phyloP scores from a whole-genome alignment of 495 filamentous ascomycete species.

The Hypoxylon trugodes region DNA sequence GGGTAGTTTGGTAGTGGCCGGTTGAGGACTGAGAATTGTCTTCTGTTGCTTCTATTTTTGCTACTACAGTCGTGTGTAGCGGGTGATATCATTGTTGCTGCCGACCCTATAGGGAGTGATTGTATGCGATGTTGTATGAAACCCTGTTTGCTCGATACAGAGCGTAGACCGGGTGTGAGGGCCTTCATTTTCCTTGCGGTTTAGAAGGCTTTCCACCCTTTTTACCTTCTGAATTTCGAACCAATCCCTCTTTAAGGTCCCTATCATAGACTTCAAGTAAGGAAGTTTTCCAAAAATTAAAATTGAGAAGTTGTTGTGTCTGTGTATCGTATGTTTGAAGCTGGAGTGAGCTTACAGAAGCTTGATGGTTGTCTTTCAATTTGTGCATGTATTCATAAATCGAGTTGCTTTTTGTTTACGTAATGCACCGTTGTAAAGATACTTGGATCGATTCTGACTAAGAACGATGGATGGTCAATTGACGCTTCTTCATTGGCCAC shows the following conservation, averaged over 20 bases:
- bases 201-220: neutral
- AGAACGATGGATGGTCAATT: constrained; percentile 23
- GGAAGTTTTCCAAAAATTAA: neutral
- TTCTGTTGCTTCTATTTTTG: neutral
- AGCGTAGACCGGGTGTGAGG: constrained; percentile 31
- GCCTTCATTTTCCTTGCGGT: constrained; percentile 28
- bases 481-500: constrained; percentile 29
- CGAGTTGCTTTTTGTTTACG: no score
- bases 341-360: constrained; percentile 12
- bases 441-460: neutral
- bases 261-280: neutral
- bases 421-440: constrained; percentile 4
- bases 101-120: neutral
- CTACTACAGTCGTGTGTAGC: neutral
- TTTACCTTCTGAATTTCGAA: neutral
- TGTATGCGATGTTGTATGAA: constrained; percentile 14
- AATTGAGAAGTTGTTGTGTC: neutral
- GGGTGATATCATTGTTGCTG: neutral
- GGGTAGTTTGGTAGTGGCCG: constrained; percentile 87
- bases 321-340: constrained; percentile 24
- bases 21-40: constrained; percentile 75
- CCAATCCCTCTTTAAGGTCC: neutral
- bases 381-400: constrained; percentile 13
- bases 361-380: constrained; percentile 6
- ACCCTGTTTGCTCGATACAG: constrained; percentile 23